phyloP scores from a whole-genome alignment of 2,329 filamentous ascomycete genomes.

The Fusarium sp. region DNA sequence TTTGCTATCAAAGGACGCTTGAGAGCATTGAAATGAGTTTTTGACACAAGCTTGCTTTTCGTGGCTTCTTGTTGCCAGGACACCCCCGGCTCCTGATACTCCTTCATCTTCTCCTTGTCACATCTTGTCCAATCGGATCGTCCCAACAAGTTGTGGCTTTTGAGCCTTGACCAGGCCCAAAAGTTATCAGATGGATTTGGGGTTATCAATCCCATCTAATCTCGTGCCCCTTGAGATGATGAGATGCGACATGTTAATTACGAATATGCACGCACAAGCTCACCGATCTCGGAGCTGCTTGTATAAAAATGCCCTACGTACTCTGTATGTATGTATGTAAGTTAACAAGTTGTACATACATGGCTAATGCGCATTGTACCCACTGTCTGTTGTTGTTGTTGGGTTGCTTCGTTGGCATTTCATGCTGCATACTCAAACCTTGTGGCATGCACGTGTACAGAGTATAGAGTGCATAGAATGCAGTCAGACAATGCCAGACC shows the following conservation, averaged over 20 bases:
- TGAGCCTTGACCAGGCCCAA: slow-evolving; percentile 17
- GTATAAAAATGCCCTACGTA: not conserved
- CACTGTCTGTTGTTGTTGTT: slow-evolving; percentile 11
- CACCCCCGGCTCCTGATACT: slow-evolving; percentile 3
- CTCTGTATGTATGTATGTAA: no score
- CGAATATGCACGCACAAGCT: slow-evolving; percentile 4
- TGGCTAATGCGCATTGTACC: slow-evolving; percentile 15
- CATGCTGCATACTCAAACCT: slow-evolving; percentile 12
- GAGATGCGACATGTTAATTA: slow-evolving; percentile 22
- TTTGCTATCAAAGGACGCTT: not conserved
- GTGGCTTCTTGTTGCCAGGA: not conserved
- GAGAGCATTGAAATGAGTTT: not conserved
- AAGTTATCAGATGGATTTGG: slow-evolving; percentile 39
- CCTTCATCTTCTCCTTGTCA: slow-evolving; percentile 12
- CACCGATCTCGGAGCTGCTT: slow-evolving; percentile 40
- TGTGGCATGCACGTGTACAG: slow-evolving; percentile 3
- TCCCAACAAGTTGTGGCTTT: slow-evolving; percentile 17
- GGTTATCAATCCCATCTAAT: slow-evolving; percentile 52
- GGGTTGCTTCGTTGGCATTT: slow-evolving; percentile 19
- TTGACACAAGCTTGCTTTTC: slow-evolving; percentile 6
- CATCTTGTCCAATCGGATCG: slow-evolving; percentile 39
- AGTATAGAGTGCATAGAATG: slow-evolving; percentile 3
- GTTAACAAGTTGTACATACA: not conserved
- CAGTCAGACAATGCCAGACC: slow-evolving; percentile 25
- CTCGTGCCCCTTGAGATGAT: slow-evolving; percentile 32